phyloP scores from a whole-genome alignment of 1,284 basidiomycete genomes.

The Vanrija sp. region DNA sequence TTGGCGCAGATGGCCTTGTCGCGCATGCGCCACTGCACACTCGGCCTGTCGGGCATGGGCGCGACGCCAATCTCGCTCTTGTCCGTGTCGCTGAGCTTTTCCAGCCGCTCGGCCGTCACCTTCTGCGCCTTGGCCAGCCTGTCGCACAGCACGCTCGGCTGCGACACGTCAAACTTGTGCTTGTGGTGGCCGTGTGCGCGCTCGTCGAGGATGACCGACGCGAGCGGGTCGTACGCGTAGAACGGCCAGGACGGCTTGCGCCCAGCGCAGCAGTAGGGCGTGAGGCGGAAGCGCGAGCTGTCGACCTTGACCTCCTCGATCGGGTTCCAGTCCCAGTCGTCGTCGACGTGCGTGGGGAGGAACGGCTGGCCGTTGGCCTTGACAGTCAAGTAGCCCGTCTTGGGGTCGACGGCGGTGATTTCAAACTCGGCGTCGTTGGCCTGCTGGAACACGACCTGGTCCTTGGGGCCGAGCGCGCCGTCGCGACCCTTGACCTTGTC shows the following conservation, averaged over 20 bases:
- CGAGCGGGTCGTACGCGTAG: slow-evolving; percentile 29
- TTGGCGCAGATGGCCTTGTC: slow-evolving; percentile 23
- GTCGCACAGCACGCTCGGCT: slow-evolving; percentile 17
- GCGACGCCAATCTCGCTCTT: not conserved
- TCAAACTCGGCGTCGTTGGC: not conserved
- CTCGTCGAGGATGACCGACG: slow-evolving; percentile 22
- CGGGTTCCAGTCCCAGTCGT: not conserved
- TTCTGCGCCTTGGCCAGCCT: slow-evolving; percentile 11
- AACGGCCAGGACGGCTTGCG: slow-evolving; percentile 31
- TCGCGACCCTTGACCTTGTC: not conserved
- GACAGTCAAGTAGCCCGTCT: slow-evolving; percentile 9
- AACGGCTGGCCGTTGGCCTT: not conserved
- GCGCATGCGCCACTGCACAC: slow-evolving; percentile 19
- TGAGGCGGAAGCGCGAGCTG: slow-evolving; percentile 17
- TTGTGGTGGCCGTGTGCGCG: slow-evolving; percentile 2
- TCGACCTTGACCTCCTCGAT: not conserved
- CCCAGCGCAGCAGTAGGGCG: slow-evolving; percentile 27
- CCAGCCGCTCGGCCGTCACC: slow-evolving; percentile 13
- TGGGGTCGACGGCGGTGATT: slow-evolving; percentile 2
- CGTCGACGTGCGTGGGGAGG: not conserved
- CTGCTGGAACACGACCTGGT: not conserved
- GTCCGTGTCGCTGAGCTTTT: slow-evolving; percentile 2
- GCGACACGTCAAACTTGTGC: slow-evolving; percentile 22
- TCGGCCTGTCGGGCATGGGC: slow-evolving; percentile 7
- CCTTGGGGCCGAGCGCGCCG: not conserved